These are phyloP conservation scores for Kodamaea hsintzibuensis DNA, from an alignment of 805 yeast genomes.

Conservation along the genomic window DNA sequence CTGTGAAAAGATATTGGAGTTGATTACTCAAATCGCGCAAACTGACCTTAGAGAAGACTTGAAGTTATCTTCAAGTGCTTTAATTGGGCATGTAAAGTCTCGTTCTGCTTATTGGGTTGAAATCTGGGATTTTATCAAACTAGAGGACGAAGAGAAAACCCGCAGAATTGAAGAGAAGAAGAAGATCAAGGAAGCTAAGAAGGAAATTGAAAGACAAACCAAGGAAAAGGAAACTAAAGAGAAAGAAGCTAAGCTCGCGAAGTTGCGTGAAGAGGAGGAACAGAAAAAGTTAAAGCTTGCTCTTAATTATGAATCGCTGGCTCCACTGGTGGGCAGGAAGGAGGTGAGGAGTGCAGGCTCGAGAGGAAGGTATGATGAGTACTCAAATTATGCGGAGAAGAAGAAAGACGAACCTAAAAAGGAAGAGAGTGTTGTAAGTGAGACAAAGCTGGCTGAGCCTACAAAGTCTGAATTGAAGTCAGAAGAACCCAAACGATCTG, in stretches of 20 bases:
- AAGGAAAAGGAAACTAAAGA: slow-evolving; percentile 17
- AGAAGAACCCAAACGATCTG: not conserved
- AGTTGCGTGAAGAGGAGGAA: slow-evolving; percentile 11
- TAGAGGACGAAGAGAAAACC: slow-evolving; percentile 45
- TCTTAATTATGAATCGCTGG: slow-evolving; percentile 13
- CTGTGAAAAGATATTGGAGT: slow-evolving; percentile 50
- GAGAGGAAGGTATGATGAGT: slow-evolving; percentile 33
- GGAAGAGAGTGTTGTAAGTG: slow-evolving; percentile 10
- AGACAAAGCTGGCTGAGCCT: slow-evolving; percentile 10
- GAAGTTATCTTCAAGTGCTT: slow-evolving; percentile 71
- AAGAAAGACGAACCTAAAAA: not conserved
- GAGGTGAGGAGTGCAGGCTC: slow-evolving; percentile 13
- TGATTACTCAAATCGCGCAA: slow-evolving; percentile 48
- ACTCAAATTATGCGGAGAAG: slow-evolving; percentile 20
- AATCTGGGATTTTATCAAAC: slow-evolving; percentile 56
- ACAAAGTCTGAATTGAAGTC: slow-evolving; percentile 3
- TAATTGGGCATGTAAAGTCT: slow-evolving; percentile 64
- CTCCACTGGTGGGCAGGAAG: slow-evolving; percentile 10
- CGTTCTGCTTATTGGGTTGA: slow-evolving; percentile 51
- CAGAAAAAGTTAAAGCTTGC: slow-evolving; percentile 11
- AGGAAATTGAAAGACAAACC: slow-evolving; percentile 14
- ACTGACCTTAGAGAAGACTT: slow-evolving; percentile 77
- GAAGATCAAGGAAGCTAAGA: slow-evolving; percentile 24
- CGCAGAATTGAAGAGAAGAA: slow-evolving; percentile 17
- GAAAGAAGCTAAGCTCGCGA: slow-evolving; percentile 12